These are phyloP conservation scores for Phragmites australis DNA, from an alignment of 176 grass and related monocot genomes.

Conservation along the genomic window DNA sequence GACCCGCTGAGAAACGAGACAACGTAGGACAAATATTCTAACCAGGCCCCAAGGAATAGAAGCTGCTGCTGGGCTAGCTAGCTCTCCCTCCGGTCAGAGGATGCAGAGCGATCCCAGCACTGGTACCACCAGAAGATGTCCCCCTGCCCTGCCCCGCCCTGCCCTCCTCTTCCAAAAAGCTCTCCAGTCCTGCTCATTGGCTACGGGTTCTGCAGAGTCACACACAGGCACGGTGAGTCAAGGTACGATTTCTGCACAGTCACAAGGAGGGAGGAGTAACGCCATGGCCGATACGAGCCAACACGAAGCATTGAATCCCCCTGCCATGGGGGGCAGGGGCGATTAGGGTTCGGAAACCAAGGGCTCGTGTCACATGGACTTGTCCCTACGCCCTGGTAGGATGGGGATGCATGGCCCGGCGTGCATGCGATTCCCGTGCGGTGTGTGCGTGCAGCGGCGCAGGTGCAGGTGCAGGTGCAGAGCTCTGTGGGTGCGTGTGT, in stretches of 20 bases:
- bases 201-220: conserved; percentile 13
- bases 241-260: too few species aligned
- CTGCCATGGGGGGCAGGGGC: neutral
- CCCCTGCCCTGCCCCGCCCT: neutral
- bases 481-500: neutral
- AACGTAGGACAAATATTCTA: conserved; percentile 41
- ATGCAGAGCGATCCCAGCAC: conserved; percentile 34
- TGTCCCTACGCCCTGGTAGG: conserved; percentile 14
- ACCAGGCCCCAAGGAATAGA: conserved; percentile 30
- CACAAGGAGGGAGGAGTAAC: neutral
- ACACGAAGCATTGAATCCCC: conserved; percentile 32
- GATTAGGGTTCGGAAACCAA: conserved; percentile 48
- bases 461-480: neutral
- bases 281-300: conserved; percentile 17
- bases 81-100: neutral
- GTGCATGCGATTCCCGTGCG: neutral
- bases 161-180: neutral
- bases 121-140: conserved; percentile 37
- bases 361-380: conserved; percentile 42
- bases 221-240: neutral
- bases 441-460: neutral
- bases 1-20: neutral
- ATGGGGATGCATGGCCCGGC: neutral
- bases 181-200: neutral
- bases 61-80: neutral